phyloP scores from a whole-genome alignment of 495 filamentous ascomycete genomes.

The Sporormia fimetaria region DNA sequence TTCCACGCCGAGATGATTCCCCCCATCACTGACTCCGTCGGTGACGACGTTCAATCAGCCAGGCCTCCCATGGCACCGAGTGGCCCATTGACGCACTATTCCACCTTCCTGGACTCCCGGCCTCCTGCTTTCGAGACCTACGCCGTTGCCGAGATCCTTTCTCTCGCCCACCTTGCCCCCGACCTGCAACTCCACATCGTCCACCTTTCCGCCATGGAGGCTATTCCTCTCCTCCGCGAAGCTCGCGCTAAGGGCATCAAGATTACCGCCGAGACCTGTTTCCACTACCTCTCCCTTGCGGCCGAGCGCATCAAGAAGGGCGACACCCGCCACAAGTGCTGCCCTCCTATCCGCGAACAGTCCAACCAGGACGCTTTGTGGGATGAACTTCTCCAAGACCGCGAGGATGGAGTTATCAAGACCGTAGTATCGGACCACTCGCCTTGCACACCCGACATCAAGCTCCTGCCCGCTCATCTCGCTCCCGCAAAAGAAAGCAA shows the following conservation, averaged over 20 bases:
- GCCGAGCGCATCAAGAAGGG: constrained; percentile 78
- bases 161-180: constrained; percentile 68
- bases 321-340: constrained; percentile 95
- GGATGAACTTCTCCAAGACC: constrained; percentile 54
- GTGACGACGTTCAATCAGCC: constrained; percentile 63
- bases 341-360: constrained; percentile 79
- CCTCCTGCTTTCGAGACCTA: constrained; percentile 86
- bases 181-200: constrained; percentile 86
- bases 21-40: constrained; percentile 68
- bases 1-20: constrained; percentile 99
- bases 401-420: constrained; percentile 66
- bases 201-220: constrained; percentile 83
- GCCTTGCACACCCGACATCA: constrained; percentile 89
- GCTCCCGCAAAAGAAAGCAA: constrained; percentile 4
- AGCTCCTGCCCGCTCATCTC: constrained; percentile 65
- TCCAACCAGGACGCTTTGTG: constrained; percentile 82
- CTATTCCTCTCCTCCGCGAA: constrained; percentile 75
- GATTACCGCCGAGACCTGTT: constrained; percentile 95
- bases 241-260: constrained; percentile 72
- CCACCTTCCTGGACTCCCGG: constrained; percentile 83
- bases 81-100: constrained; percentile 70
- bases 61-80: constrained; percentile 59
- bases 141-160: constrained; percentile 76
- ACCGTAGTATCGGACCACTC: constrained; percentile 96
- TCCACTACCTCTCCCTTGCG: constrained; percentile 90